A percentile compares a stretch with the other conserved stretches of the same genome.
Evolutionary conservation across 1,284 basidiomycete genomes (phyloP).

Genomic region (Coniferiporia weirii): DNA sequence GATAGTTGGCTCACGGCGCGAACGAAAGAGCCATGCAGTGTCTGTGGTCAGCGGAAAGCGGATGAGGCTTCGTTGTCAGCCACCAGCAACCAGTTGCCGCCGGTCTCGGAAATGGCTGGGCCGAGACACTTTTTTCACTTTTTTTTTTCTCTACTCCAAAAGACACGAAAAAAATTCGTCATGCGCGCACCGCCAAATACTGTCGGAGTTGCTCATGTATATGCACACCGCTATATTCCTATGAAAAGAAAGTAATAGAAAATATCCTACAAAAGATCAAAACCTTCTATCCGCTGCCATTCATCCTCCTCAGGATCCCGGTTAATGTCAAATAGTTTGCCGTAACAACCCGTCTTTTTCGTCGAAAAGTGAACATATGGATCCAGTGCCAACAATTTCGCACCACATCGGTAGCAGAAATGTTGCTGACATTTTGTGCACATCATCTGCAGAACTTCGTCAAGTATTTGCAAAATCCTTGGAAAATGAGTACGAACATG

Average conservation of each 20-base stretch:
- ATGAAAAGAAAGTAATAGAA: not conserved
- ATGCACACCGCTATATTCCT: not conserved
- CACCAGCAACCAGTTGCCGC: not conserved
- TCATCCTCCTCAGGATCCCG: slow-evolving; percentile 35
- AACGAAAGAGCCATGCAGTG: not conserved
- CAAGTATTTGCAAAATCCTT: not conserved
- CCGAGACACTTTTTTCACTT: not conserved
- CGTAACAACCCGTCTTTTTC: slow-evolving; percentile 49
- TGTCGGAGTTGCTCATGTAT: too few relatives aligned
- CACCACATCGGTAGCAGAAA: slow-evolving; percentile 76
- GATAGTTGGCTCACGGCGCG: slow-evolving; percentile 9
- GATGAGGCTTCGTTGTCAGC: not conserved
- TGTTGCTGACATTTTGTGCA: slow-evolving; percentile 64
- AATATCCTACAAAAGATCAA: slow-evolving; percentile 27
- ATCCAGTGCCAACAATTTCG: slow-evolving; percentile 40
- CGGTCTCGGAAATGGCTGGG: not conserved
- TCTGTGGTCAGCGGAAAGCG: not conserved
- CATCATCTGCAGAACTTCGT: slow-evolving; percentile 51
- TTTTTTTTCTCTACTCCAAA: not conserved
- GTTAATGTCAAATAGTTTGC: slow-evolving; percentile 59
- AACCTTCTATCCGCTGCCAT: slow-evolving; percentile 48
- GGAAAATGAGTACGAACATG: slow-evolving; percentile 43
- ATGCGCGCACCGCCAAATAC: not conserved
- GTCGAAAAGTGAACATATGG: slow-evolving; percentile 71
- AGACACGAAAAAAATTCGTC: too few relatives aligned